phyloP scores from a whole-genome alignment of 805 yeast genomes.

The Metschnikowia kofuensis region DNA sequence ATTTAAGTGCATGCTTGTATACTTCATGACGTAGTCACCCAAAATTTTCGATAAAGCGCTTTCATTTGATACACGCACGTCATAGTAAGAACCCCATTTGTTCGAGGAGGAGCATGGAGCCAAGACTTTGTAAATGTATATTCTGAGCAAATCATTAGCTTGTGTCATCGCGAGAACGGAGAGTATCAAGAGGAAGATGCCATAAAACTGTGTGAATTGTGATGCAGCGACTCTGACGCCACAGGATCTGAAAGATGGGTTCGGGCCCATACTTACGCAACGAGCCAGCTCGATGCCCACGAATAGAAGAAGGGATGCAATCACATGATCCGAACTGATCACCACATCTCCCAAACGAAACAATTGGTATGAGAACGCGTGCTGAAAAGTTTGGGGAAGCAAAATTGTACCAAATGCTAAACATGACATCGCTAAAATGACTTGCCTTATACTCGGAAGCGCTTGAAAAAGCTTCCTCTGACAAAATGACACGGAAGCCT shows the following conservation, averaged over 20 bases:
- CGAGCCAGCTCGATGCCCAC: constrained; percentile 5
- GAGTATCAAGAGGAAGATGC: constrained; percentile 8
- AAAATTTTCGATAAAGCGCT: constrained; percentile 6
- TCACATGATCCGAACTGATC: constrained; percentile 28
- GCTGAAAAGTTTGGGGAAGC: constrained; percentile 16
- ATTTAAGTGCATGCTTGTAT: constrained; percentile 7
- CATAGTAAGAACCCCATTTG: constrained; percentile 3
- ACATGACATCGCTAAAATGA: not conserved
- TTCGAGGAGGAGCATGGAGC: constrained; percentile 2
- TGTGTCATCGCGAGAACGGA: constrained; percentile 3
- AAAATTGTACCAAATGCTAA: not conserved
- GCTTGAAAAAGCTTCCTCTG: not conserved
- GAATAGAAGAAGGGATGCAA: constrained; percentile 13
- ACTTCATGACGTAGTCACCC: constrained; percentile 13
- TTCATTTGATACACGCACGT: constrained; percentile 7
- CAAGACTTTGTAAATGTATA: constrained; percentile 13
- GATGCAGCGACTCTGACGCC: constrained; percentile 6
- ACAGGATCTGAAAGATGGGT: not conserved
- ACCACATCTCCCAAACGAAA: constrained; percentile 3
- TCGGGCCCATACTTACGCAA: not conserved
- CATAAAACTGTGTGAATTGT: constrained; percentile 11
- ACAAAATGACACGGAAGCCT: not conserved
- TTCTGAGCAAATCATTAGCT: constrained; percentile 11
- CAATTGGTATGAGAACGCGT: constrained; percentile 22
- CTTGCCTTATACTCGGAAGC: constrained; percentile 1